Evolutionary conservation across 2,329 filamentous ascomycete genomes (phyloP).

Genomic region (Cladosporium velox): DNA sequence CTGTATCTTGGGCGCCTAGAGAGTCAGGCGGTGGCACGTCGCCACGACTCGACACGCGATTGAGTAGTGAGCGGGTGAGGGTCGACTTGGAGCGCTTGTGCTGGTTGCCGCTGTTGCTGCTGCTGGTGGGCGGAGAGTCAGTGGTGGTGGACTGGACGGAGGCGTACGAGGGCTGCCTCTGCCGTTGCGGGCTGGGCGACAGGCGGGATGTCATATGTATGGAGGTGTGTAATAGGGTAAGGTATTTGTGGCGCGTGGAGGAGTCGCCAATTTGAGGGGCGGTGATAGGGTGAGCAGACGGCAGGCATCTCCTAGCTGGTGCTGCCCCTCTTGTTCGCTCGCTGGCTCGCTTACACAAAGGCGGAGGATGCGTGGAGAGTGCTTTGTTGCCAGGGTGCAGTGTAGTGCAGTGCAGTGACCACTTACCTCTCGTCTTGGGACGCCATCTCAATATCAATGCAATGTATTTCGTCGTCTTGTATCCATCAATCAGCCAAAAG

Average conservation of each 20-base stretch:
- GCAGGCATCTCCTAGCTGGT: not conserved
- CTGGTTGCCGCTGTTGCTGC: slow-evolving; percentile 30
- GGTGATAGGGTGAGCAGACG: not conserved
- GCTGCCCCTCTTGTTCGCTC: slow-evolving; percentile 8
- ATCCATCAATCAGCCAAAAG: not conserved
- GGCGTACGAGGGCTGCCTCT: slow-evolving; percentile 6
- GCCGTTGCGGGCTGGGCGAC: slow-evolving; percentile 20
- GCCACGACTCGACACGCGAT: slow-evolving; percentile 52
- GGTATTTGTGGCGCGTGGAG: not conserved
- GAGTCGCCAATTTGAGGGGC: slow-evolving; percentile 1
- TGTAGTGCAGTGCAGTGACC: not conserved
- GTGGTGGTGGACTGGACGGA: slow-evolving; percentile 2
- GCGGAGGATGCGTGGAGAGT: not conserved
- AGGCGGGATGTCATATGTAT: slow-evolving; percentile 16
- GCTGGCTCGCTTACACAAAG: slow-evolving; percentile 10
- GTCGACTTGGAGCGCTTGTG: slow-evolving; percentile 58
- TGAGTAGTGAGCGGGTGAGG: slow-evolving; percentile 55
- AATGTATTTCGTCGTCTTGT: not conserved
- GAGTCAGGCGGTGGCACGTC: slow-evolving; percentile 35
- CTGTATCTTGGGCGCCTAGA: not conserved
- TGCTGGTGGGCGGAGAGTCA: slow-evolving; percentile 4
- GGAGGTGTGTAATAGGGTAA: not conserved
- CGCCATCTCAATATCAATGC: not conserved
- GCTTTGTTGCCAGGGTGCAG: slow-evolving; percentile 1
- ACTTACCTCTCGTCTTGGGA: slow-evolving; percentile 10